Evolutionary conservation across 345 rosid species (phyloP), one percentile per base, ranked within the genome.

Genomic region (Mercurialis annua): DNA sequence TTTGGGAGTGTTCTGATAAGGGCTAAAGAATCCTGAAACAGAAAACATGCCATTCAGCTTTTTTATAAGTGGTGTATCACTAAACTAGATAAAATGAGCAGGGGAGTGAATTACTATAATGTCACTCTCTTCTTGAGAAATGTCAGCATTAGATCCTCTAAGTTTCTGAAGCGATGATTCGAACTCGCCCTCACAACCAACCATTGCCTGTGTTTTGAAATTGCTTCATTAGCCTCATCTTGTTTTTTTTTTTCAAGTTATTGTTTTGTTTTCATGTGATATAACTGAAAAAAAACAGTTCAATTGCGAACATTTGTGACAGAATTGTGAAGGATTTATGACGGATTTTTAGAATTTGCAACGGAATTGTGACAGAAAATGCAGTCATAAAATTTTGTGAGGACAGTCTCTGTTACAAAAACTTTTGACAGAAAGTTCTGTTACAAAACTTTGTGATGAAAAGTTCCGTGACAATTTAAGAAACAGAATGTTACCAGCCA

Each of bases 61-160:
- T 59, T 5, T 1, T 50, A 24, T 50, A 20, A 50, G 8, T 8
- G 14, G 15, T 20, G 10, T 61, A 2, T 59, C 49, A 38, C 20
- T 3, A 59, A 58, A 26, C 27, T 10, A 21, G n/a, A 21, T 51
- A 26, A 26, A 52, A 17, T 26, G 33, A 1, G 3, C 9, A 52
- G 15, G 16, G 6, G 2, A 1, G 5, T 26, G 30, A 17, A 6
- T 33, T 77, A 79, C 89, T 62, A 64, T 63, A 51, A 83, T 85
- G 26, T 83, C 89, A 3, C 69, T 62, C 51, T 73, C 70, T 73
- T 85, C 86, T 59, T 17, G 48, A 2, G 77, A 64, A 66, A 81
- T 71, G 65, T 82, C 78, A 56, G 77, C 85, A 24, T 70, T 21
- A 51, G 74, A 10, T 75, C 89, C 89, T 15, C 86, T 80, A 47